Evolutionary conservation across 1,284 basidiomycete genomes (phyloP), one percentile per base, ranked within the genome.

Genomic region (Jaminaea rosea): DNA sequence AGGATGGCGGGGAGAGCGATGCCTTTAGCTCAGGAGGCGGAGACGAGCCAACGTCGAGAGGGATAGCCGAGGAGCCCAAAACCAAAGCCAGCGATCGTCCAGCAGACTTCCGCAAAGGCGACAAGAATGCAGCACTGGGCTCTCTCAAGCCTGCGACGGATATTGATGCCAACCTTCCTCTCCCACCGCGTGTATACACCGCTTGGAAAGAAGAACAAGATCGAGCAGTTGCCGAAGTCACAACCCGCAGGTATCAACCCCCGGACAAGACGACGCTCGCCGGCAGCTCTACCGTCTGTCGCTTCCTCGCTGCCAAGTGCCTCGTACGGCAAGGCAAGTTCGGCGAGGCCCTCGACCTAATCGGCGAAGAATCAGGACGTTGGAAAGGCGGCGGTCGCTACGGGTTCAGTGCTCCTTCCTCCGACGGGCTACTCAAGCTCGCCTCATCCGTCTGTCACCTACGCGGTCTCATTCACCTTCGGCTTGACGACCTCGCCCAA

Each of bases 271-370:
- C 67, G 2, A 51, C 57, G 11, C 52, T 73, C 8, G 67, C 67
- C 23, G 65, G 67, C 44, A 60, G 63, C 55, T 67, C 64, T 49
- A 36, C 62, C 7, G 59, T 65, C 1, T 69, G 66, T 46, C 59
- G 67, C 1, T 72, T 67, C 51, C 56, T 72, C 17, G 91, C 90
- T 21, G 91, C 92, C 5, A 88, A 97, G 67, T 96, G 91, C 74
- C 83, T 91, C 76, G 87, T 94, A 31, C 81, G 88, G 44, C 86
- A 92, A 71, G 92, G 90, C 5, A 90, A 91, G 69, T 96, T 90
- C 84, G 79, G 83, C 13, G 90, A 90, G 56, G 93, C 93, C 3
- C 82, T 89, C 9, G 91, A 96, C 66, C 84, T 97, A 79, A 80
- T 98, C 1, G 94, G 93, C 31, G 85, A 72, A 79, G 53, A 78